Conservation (phyloP, 1,139 yeast genomes). For the Arxiozyma telluris region DNA sequence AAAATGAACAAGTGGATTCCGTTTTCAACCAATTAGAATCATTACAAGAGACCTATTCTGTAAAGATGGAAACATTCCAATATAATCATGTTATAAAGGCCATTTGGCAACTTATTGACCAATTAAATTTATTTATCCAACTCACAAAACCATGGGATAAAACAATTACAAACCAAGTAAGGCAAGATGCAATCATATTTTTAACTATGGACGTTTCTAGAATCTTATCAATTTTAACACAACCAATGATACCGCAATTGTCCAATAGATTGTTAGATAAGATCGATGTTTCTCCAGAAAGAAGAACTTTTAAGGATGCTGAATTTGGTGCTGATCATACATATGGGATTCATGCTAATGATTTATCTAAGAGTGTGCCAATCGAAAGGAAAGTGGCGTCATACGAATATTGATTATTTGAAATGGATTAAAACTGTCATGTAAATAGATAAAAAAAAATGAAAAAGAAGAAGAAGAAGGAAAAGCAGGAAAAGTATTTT, state of each 20-base stretch:
- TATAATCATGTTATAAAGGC: constrained; percentile 49
- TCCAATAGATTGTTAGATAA: constrained; percentile 53
- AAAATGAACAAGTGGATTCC: not conserved
- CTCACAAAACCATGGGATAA: constrained; percentile 52
- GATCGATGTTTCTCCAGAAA: constrained; percentile 40
- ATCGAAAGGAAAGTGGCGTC: constrained; percentile 19
- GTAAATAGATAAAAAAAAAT: not conserved
- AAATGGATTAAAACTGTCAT: not conserved
- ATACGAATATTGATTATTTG: not conserved
- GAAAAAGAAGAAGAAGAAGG: no score
- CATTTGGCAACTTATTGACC: constrained; percentile 55
- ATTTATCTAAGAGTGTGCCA: constrained; percentile 37
- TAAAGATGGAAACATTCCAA: constrained; percentile 41
- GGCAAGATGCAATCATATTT: constrained; percentile 48
- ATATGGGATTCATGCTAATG: constrained; percentile 41
- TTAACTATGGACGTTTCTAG: constrained; percentile 66
- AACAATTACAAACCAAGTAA: constrained; percentile 12
- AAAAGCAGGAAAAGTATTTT: not conserved
- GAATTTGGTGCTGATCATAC: constrained; percentile 39
- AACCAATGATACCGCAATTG: constrained; percentile 65
- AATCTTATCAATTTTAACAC: constrained; percentile 54
- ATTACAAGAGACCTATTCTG: constrained; percentile 34
- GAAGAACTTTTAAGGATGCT: constrained; percentile 36
- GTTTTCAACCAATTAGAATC: constrained; percentile 3
- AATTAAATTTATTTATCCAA: constrained; percentile 59